These are phyloP conservation scores for Solanum lignicaule DNA, from an alignment of 257 asterid genomes.

Conservation along the genomic window DNA sequence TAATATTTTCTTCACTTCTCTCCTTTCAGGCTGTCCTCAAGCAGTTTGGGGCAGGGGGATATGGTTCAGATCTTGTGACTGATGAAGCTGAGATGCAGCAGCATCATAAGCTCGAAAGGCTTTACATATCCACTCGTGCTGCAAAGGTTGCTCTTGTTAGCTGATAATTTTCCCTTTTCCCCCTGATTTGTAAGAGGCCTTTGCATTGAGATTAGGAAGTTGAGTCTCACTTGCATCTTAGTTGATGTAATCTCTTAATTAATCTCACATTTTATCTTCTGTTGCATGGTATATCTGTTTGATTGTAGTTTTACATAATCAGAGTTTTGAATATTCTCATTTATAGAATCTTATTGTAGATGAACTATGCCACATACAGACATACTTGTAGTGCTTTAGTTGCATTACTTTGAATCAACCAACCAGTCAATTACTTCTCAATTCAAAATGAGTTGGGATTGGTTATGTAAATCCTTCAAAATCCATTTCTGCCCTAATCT, in stretches of 20 bases:
- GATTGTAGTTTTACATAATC: background rate
- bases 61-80: constrained; percentile 65
- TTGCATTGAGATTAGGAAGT: background rate
- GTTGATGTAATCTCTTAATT: background rate
- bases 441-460: background rate
- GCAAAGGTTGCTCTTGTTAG: constrained; percentile 55
- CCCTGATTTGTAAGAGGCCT: background rate
- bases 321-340: background rate
- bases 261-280: background rate
- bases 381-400: background rate
- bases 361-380: background rate
- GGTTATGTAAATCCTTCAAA: background rate
- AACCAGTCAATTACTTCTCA: background rate
- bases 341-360: background rate
- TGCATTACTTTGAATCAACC: background rate
- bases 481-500: background rate
- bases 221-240: background rate
- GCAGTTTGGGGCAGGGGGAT: constrained; percentile 78
- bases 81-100: constrained; percentile 85
- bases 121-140: constrained; percentile 93
- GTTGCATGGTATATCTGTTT: background rate
- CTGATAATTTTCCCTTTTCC: background rate
- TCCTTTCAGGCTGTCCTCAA: constrained; percentile 79
- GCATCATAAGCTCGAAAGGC: constrained; percentile 96
- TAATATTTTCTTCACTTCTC: background rate